A percentile compares a stretch with the other conserved stretches of the same genome.
Evolutionary conservation across 306 rosid genomes (phyloP).

Genomic region (Pyrus pyrifolia): DNA sequence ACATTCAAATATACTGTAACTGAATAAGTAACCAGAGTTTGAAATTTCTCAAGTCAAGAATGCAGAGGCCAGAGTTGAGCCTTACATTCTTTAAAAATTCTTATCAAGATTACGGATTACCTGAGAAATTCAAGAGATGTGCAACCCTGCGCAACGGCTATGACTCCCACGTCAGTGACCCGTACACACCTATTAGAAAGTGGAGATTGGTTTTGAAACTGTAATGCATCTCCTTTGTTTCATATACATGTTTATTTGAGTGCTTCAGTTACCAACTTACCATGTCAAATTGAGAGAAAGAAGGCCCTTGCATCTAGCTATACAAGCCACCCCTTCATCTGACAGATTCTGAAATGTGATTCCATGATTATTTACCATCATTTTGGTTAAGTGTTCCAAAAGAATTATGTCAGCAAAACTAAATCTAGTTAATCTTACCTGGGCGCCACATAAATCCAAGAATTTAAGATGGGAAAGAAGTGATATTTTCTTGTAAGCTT

Average conservation of each 20-base stretch:
- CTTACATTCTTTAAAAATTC: constrained; percentile 8
- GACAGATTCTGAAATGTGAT: constrained; percentile 55
- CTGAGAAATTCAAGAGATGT: constrained; percentile 63
- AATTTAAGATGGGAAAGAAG: constrained; percentile 46
- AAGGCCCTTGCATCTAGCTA: constrained; percentile 58
- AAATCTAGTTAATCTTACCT: constrained; percentile 37
- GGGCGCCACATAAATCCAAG: constrained; percentile 83
- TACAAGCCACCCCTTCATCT: constrained; percentile 57
- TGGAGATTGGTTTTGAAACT: background rate
- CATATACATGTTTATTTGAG: constrained; percentile 4
- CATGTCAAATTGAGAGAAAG: constrained; percentile 71
- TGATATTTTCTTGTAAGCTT: constrained; percentile 48
- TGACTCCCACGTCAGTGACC: constrained; percentile 68
- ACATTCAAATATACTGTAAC: background rate
- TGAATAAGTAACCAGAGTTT: background rate
- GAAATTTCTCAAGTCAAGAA: background rate
- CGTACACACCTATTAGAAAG: constrained; percentile 55
- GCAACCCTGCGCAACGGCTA: constrained; percentile 50
- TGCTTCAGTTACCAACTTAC: constrained; percentile 60
- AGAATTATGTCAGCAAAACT: background rate
- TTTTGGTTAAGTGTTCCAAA: constrained; percentile 1
- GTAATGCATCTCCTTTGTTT: background rate
- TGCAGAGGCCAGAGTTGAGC: background rate
- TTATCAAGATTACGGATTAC: constrained; percentile 42
- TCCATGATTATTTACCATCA: constrained; percentile 12